Base-by-base conservation (phyloP, 306 rosid genomes). In the Astragalus glycyphyllos region DNA sequence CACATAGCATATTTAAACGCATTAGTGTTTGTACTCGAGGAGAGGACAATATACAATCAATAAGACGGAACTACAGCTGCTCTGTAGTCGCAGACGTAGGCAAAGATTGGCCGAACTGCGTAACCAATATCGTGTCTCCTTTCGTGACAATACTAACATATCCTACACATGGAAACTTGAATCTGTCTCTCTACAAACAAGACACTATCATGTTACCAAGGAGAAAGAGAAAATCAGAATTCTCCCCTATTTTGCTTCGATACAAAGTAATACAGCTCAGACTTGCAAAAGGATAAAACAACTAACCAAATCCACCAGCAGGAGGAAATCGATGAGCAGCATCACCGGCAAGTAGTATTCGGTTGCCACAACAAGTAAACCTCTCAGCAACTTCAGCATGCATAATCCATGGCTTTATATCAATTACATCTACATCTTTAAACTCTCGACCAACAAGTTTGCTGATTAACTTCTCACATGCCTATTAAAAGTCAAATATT, bases 301-400 rank as follows among this genome's bases (percentile, higher is more conserved):
- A 84, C 96, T 83, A 29, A 91, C 98, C 98, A 84, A 94, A 94
- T 73, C 98, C 98, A 77, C 98, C 98, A 34, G 98, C 98, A 60
- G 98, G 98, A 62, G 98, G 98, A 80, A 94, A 94, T 61, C 91
- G 89, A 83, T 94, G 97, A 71, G 95, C 99, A 79, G 96, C 96
- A 83, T 94, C 96, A 62, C 97, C 97, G 4, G 91, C 99, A 73
- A 94, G 96, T 68, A 89, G 75, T 75, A 94, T 69, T 17, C 80
- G 85, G 79, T 82, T 86, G 51, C 71, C 82, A 80, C 81, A 60
- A 74, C 83, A 77, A 58, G 76, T 65, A 83, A 89, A 87, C 84
- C 88, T 87, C 83, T 90, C 96, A 0, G 95, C 95, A 71, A 94
- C 97, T 85, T 94, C 99, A 53, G 99, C 99, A 82, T 89, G 97